Conservation (phyloP, 768 basidiomycete species). For the Pisolithus marmoratus region DNA sequence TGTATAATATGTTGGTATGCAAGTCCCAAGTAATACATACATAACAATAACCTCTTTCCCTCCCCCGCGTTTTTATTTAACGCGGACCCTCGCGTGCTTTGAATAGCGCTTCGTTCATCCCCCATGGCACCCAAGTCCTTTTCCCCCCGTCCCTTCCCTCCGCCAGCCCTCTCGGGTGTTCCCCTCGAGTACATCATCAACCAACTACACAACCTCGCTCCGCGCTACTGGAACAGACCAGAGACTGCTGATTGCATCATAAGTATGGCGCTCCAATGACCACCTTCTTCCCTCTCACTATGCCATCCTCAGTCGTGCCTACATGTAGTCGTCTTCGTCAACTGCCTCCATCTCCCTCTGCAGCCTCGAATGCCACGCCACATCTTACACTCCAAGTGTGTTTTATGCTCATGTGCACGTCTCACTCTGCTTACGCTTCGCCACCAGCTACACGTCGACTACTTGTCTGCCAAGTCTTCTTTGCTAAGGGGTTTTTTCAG, state of each 20-base stretch:
- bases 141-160: conserved; percentile 56
- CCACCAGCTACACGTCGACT: conserved; percentile 70
- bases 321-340: conserved; percentile 33
- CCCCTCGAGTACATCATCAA: conserved; percentile 70
- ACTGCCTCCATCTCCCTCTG: conserved; percentile 9
- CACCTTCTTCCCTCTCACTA: not conserved
- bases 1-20: no score
- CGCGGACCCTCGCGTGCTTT: not conserved
- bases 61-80: not conserved
- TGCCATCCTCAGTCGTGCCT: conserved; percentile 39
- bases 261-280: conserved; percentile 35
- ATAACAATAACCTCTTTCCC: not conserved
- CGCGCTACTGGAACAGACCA: conserved; percentile 67
- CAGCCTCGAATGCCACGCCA: conserved; percentile 37
- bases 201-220: conserved; percentile 61
- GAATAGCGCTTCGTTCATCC: conserved; percentile 18
- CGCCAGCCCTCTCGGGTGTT: conserved; percentile 54
- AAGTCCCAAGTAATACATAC: not conserved
- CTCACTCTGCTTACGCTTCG: conserved; percentile 2
- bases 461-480: conserved; percentile 75
- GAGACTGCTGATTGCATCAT: conserved; percentile 78
- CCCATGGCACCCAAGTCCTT: conserved; percentile 22
- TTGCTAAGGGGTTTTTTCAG: conserved; percentile 68
- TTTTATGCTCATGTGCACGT: not conserved
- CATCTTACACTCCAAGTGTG: conserved; percentile 61